A percentile compares a stretch with the other conserved stretches of the same genome.
Conservation (phyloP, 1,284 basidiomycete species). For the Puccinia polysora region DNA sequence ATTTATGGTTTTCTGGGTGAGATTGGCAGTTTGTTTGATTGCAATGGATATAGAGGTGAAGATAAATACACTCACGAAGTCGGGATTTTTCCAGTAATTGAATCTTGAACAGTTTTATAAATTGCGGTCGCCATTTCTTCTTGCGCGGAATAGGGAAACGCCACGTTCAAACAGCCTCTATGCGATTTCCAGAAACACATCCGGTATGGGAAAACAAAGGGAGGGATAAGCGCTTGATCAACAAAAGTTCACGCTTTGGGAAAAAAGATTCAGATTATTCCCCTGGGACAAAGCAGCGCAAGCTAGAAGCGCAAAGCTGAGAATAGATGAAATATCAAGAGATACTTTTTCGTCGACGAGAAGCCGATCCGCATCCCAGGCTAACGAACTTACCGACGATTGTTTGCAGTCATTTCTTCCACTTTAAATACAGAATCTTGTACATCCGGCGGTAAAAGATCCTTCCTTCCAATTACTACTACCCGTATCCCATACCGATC, state of each 20-base stretch:
- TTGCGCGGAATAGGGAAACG: conserved; percentile 85
- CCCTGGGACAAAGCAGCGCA: background rate
- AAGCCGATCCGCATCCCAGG: background rate
- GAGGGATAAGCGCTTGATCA: too few species aligned
- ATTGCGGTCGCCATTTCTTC: conserved; percentile 86
- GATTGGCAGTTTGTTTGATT: background rate
- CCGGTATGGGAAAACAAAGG: too few species aligned
- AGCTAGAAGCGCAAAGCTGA: background rate
- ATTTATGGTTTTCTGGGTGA: background rate
- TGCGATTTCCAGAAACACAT: too few species aligned
- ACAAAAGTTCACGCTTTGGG: too few species aligned
- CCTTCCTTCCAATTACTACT: conserved; percentile 71
- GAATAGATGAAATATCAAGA: background rate
- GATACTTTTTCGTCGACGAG: background rate
- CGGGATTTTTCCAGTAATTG: background rate
- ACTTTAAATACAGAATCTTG: conserved; percentile 67
- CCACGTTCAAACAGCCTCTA: conserved; percentile 85
- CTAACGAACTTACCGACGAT: conserved; percentile 60
- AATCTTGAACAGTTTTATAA: conserved; percentile 40
- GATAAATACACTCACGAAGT: background rate
- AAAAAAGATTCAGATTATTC: background rate
- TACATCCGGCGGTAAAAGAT: conserved; percentile 72
- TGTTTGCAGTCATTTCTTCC: conserved; percentile 71
- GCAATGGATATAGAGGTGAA: too few species aligned
- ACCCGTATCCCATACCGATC: conserved; percentile 78